Conservation (phyloP, 2,329 filamentous ascomycete species). For the Arthrobotrys pseudoclavata region DNA sequence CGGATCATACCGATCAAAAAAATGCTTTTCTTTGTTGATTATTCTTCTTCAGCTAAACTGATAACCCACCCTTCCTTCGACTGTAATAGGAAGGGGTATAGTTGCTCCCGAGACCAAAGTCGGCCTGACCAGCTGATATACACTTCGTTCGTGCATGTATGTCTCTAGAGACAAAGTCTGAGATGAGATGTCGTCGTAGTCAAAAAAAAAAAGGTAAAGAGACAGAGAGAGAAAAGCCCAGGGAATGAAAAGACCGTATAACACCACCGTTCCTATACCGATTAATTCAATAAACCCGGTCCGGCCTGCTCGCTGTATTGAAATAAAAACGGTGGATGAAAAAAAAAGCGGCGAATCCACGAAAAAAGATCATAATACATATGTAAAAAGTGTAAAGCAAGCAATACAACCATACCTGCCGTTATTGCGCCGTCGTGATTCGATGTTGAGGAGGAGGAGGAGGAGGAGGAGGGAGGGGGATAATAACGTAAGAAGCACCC, state of each 20-base stretch:
- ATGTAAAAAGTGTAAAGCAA: background rate
- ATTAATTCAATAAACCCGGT: background rate
- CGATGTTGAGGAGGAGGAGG: background rate
- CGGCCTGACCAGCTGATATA: background rate
- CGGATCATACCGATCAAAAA: too few species aligned
- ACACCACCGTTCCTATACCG: slow-evolving; percentile 13
- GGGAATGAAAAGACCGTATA: background rate
- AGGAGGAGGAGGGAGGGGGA: background rate
- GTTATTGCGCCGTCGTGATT: slow-evolving; percentile 6
- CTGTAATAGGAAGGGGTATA: background rate
- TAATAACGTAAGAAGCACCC: background rate
- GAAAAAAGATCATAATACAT: slow-evolving; percentile 1
- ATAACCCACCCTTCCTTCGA: too few species aligned
- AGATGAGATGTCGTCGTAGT: background rate
- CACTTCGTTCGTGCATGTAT: too few species aligned
- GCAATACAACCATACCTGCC: background rate
- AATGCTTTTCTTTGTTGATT: too few species aligned
- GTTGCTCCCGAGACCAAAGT: too few species aligned
- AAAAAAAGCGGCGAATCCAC: background rate
- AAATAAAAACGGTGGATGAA: too few species aligned
- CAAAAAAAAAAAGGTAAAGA: background rate
- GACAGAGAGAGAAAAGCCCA: background rate
- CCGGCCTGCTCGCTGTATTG: slow-evolving; percentile 15
- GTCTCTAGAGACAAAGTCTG: slow-evolving; percentile 17
- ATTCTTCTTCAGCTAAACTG: too few species aligned